Conservation (phyloP, 163 green algal species). For the Prototheca cutis region DNA sequence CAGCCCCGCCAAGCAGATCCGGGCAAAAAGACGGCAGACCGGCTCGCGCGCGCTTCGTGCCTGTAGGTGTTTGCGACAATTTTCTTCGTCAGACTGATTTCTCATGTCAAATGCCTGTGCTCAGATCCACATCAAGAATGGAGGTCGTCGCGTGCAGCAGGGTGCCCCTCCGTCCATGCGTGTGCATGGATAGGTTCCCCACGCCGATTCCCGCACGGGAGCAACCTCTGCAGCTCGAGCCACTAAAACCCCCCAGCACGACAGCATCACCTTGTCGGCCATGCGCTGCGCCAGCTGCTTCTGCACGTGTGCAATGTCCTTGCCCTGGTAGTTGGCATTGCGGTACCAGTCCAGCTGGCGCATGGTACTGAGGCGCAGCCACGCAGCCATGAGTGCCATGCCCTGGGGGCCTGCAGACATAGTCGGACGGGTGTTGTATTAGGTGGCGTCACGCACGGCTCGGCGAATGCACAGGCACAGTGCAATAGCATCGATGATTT, state of each 20-base stretch:
- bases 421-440: too few relatives aligned
- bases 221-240: too few relatives aligned
- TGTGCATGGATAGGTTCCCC: too few relatives aligned
- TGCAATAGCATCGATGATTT: too few relatives aligned
- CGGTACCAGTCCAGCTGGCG: conserved; percentile 74
- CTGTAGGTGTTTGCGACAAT: conserved; percentile 6
- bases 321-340: conserved; percentile 72
- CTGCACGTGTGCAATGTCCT: conserved; percentile 84
- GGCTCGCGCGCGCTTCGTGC: conserved; percentile 21
- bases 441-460: too few relatives aligned
- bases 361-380: conserved; percentile 63
- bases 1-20: conserved; percentile 57
- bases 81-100: not conserved
- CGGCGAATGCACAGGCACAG: too few relatives aligned
- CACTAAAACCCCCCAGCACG: too few relatives aligned
- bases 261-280: conserved; percentile 31
- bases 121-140: too few relatives aligned
- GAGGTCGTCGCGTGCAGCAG: too few relatives aligned
- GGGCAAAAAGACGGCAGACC: conserved; percentile 34
- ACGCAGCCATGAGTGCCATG: conserved; percentile 62
- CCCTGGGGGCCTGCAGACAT: conserved; percentile 30
- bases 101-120: not conserved
- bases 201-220: too few relatives aligned
- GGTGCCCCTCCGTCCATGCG: too few relatives aligned
- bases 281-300: conserved; percentile 61